Evolutionary conservation across 805 yeast species (phyloP).

Genomic region (Ogataea methanolica): DNA sequence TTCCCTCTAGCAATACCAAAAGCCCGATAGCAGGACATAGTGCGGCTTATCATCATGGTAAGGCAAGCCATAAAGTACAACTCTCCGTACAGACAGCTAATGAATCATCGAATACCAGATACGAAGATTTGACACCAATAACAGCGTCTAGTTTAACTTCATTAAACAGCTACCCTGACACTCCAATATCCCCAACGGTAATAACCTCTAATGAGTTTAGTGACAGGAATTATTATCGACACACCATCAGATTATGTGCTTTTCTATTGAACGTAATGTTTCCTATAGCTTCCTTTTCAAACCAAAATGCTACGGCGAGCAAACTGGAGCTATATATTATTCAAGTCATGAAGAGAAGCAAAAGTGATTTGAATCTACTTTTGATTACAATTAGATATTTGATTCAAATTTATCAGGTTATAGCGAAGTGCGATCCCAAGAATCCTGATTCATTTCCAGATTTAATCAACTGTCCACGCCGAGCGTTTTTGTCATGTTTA

Average conservation of each 20-base stretch:
- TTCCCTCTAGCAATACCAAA: too few species aligned
- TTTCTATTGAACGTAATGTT: background rate
- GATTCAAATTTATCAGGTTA: constrained; percentile 27
- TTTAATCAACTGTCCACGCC: constrained; percentile 48
- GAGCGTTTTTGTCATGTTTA: constrained; percentile 61
- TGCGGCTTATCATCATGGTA: too few species aligned
- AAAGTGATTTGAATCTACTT: constrained; percentile 55
- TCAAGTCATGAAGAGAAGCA: constrained; percentile 45
- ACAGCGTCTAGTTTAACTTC: too few species aligned
- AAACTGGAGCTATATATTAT: constrained; percentile 26
- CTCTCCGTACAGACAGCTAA: too few species aligned
- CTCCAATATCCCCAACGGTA: background rate
- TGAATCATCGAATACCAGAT: too few species aligned
- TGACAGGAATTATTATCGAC: background rate
- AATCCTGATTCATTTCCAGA: background rate
- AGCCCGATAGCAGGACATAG: too few species aligned
- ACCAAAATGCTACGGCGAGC: background rate
- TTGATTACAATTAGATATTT: constrained; percentile 66
- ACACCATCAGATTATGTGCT: background rate
- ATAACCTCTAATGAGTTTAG: too few species aligned
- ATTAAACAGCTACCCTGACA: too few species aligned
- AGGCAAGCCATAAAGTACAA: too few species aligned
- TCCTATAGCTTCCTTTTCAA: background rate
- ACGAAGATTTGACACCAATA: too few species aligned
- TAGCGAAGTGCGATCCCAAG: background rate